Conservation (phyloP, 495 filamentous ascomycete species). For the Articulospora tetracladia region DNA sequence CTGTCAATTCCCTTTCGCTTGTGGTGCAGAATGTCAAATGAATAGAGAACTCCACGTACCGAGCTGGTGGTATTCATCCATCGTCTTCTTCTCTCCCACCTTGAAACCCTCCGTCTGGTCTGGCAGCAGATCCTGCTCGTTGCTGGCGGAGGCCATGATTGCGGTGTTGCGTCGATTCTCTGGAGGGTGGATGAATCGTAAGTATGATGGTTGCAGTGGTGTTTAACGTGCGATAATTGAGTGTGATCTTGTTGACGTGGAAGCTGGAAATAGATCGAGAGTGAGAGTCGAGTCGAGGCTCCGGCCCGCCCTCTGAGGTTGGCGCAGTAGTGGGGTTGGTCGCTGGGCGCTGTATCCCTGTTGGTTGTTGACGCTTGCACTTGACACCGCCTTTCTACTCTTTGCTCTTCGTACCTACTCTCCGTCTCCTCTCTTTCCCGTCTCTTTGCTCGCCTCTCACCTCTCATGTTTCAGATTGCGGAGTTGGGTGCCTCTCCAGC, state of each 20-base stretch:
- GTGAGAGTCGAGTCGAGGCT: too few species aligned
- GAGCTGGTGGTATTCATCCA: constrained; percentile 87
- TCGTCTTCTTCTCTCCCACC: constrained; percentile 95
- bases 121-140: constrained; percentile 80
- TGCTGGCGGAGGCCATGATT: constrained; percentile 59
- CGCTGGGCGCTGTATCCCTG: background rate
- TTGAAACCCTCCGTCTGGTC: constrained; percentile 92
- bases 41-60: constrained; percentile 51
- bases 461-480: background rate
- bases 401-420: background rate
- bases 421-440: background rate
- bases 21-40: background rate
- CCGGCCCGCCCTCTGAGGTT: background rate
- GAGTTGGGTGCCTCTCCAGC: too few species aligned
- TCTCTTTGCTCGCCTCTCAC: background rate
- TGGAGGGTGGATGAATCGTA: background rate
- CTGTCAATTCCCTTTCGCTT: too few species aligned
- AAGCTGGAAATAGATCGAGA: background rate
- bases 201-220: background rate
- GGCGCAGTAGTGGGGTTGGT: background rate
- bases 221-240: background rate
- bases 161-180: constrained; percentile 4
- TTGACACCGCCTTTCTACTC: background rate
- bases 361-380: background rate
- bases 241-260: background rate